Percentiles rank a stretch among this genome's conserved stretches.
Evolutionary conservation across 805 yeast genomes (phyloP).

Genomic region (Candida schatavii): DNA sequence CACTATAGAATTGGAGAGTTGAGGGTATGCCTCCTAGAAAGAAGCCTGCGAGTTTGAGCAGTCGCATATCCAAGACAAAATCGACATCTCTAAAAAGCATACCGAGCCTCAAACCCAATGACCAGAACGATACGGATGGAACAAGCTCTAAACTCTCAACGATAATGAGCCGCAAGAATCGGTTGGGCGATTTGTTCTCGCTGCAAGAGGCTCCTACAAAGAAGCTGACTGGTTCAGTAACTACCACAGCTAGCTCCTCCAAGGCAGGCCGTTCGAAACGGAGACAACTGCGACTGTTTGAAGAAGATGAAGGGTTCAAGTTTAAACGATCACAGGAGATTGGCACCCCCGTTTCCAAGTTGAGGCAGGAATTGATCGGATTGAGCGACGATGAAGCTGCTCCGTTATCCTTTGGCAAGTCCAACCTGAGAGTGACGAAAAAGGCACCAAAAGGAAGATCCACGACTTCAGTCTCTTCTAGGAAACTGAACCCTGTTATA

Average conservation of each 20-base stretch:
- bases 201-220: not conserved
- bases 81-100: not conserved
- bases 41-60: slow-evolving; percentile 1
- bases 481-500: too few species aligned
- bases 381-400: slow-evolving; percentile 14
- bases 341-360: slow-evolving; percentile 23
- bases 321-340: slow-evolving; percentile 24
- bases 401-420: not conserved
- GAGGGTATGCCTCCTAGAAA: slow-evolving; percentile 3
- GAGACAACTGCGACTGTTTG: slow-evolving; percentile 6
- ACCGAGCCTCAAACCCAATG: not conserved
- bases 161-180: slow-evolving; percentile 5
- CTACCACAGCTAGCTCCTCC: not conserved
- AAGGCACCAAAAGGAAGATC: not conserved
- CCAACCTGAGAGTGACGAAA: not conserved
- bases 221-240: not conserved
- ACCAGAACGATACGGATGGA: too few species aligned
- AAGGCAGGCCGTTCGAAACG: not conserved
- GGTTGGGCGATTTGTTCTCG: slow-evolving; percentile 1
- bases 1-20: too few species aligned
- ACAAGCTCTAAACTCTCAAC: too few species aligned
- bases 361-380: slow-evolving; percentile 17
- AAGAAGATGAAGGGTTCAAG: slow-evolving; percentile 31
- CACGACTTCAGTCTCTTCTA: too few species aligned
- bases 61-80: not conserved